phyloP scores from a whole-genome alignment of 1,139 yeast genomes.

The Geotrichum fermentans region DNA sequence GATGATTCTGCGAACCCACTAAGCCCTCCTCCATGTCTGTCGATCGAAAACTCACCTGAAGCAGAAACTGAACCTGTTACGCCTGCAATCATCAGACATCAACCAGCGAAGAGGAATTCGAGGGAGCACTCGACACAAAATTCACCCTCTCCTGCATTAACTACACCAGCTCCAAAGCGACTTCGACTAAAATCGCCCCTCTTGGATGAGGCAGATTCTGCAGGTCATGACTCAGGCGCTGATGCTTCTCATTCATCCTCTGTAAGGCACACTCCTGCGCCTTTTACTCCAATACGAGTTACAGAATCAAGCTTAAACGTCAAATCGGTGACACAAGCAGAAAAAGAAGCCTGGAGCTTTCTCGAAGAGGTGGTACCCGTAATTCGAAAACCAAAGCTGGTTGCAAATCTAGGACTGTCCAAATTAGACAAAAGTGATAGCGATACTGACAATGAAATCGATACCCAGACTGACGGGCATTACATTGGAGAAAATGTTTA shows the following conservation, averaged over 20 bases:
- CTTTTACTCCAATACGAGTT: background rate
- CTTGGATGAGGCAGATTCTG: too few relatives aligned
- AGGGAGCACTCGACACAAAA: too few relatives aligned
- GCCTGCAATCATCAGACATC: background rate
- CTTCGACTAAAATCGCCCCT: background rate
- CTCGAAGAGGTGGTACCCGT: slow-evolving; percentile 14
- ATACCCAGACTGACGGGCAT: slow-evolving; percentile 5
- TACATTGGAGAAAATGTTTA: background rate
- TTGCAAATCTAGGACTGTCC: slow-evolving; percentile 10
- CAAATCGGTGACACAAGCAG: slow-evolving; percentile 14
- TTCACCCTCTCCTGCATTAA: background rate
- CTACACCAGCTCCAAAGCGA: background rate
- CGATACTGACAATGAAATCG: slow-evolving; percentile 7
- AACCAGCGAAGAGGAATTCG: background rate
- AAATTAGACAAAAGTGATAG: slow-evolving; percentile 13
- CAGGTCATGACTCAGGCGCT: too few relatives aligned
- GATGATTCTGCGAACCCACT: background rate
- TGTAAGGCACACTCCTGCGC: background rate
- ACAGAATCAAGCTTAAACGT: slow-evolving; percentile 8
- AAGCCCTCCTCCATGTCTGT: slow-evolving; percentile 14
- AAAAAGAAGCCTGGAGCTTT: slow-evolving; percentile 18
- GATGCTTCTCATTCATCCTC: too few relatives aligned
- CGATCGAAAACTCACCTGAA: slow-evolving; percentile 15
- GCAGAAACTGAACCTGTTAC: slow-evolving; percentile 4
- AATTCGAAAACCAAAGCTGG: slow-evolving; percentile 9